Percentiles rank a stretch among this genome's conserved stretches.
phyloP scores from a whole-genome alignment of 2,329 filamentous ascomycete genomes.

The Claviceps cyperi region DNA sequence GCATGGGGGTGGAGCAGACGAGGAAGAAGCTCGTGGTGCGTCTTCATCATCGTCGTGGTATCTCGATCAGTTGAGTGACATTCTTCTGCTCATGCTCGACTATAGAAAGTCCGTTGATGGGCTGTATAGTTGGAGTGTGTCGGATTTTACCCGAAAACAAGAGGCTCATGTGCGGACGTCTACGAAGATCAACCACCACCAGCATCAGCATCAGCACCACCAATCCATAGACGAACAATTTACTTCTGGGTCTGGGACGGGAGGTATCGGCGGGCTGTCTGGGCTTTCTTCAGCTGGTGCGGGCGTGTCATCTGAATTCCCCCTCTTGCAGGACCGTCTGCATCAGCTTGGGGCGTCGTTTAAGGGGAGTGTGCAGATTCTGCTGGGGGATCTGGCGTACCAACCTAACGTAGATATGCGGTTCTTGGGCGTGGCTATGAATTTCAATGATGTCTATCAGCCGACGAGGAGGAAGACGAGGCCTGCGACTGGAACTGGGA shows the following conservation, averaged over 20 bases:
- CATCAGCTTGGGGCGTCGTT: slow-evolving; percentile 62
- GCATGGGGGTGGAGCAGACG: slow-evolving; percentile 23
- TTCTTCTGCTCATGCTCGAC: slow-evolving; percentile 82
- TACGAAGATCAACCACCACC: slow-evolving; percentile 23
- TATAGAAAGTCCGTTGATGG: slow-evolving; percentile 92
- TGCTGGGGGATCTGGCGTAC: slow-evolving; percentile 82
- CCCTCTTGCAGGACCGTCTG: slow-evolving; percentile 60
- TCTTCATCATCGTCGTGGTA: slow-evolving; percentile 51
- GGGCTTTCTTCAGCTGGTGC: background rate
- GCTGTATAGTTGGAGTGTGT: slow-evolving; percentile 86
- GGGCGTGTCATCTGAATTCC: slow-evolving; percentile 51
- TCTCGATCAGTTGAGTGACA: slow-evolving; percentile 79
- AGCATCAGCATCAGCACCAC: too few relatives aligned
- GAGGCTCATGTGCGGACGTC: slow-evolving; percentile 66
- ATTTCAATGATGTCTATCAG: slow-evolving; percentile 95
- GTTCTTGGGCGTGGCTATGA: slow-evolving; percentile 94
- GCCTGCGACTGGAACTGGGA: slow-evolving; percentile 7
- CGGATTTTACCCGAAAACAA: slow-evolving; percentile 85
- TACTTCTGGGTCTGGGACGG: slow-evolving; percentile 21
- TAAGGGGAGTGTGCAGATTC: slow-evolving; percentile 57
- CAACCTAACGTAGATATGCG: slow-evolving; percentile 92
- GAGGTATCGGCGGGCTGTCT: background rate
- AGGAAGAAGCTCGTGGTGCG: slow-evolving; percentile 36
- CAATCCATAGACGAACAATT: slow-evolving; percentile 11
- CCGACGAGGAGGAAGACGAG: slow-evolving; percentile 52